Evolutionary conservation across 352 stramenopile species (phyloP).

Genomic region (Phytopythium vexans): DNA sequence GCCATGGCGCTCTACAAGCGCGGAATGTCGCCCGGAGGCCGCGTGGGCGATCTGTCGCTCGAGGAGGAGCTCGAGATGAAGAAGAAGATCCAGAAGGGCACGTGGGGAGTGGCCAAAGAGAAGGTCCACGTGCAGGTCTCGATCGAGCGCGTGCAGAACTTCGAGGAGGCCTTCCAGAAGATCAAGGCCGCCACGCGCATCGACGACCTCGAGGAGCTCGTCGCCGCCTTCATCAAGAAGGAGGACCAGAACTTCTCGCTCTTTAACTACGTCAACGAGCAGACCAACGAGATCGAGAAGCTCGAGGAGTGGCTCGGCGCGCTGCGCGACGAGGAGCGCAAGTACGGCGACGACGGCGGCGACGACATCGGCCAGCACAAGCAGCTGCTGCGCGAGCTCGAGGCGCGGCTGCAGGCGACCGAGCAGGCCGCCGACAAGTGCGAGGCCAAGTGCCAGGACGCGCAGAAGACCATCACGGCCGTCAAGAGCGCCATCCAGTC

Average conservation of each 20-base stretch:
- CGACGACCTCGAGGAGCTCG: constrained; percentile 90
- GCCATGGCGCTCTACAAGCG: constrained; percentile 19
- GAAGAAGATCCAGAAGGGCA: constrained; percentile 68
- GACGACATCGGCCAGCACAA: constrained; percentile 89
- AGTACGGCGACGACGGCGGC: constrained; percentile 83
- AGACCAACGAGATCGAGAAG: constrained; percentile 93
- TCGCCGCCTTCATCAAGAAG: constrained; percentile 93
- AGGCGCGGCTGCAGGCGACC: constrained; percentile 69
- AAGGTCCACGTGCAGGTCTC: constrained; percentile 88
- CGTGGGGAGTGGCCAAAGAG: constrained; percentile 82
- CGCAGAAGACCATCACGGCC: constrained; percentile 86
- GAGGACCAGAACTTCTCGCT: constrained; percentile 97
- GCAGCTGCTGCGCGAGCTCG: constrained; percentile 86
- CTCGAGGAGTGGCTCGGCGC: constrained; percentile 80
- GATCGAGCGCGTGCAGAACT: constrained; percentile 91
- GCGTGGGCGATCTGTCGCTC: constrained; percentile 38
- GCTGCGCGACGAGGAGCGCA: constrained; percentile 79
- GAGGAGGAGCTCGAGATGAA: constrained; percentile 74
- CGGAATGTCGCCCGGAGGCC: constrained; percentile 16
- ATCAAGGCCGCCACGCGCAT: constrained; percentile 93
- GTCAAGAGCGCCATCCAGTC: constrained; percentile 84
- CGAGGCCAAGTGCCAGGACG: constrained; percentile 87
- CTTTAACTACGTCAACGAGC: constrained; percentile 95
- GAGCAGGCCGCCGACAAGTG: constrained; percentile 88
- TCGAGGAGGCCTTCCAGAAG: constrained; percentile 94